Evolutionary conservation across 371 early-diverging fungal species (phyloP).

Genomic region (Polyrhizophydium stewartii): DNA sequence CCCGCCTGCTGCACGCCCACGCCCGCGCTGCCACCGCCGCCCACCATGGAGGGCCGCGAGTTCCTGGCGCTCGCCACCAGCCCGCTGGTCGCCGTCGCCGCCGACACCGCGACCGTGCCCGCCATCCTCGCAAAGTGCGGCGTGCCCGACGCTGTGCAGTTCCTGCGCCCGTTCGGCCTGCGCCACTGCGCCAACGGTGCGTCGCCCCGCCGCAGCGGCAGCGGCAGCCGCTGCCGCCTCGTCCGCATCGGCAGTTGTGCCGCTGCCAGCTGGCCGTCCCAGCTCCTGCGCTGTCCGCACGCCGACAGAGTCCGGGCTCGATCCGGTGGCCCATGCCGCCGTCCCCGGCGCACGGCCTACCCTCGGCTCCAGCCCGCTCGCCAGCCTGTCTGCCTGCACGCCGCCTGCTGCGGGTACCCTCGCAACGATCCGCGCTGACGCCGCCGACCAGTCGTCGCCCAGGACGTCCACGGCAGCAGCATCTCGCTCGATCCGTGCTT

Average conservation of each 20-base stretch:
- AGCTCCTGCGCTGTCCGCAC: too few relatives aligned
- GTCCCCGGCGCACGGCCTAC: too few relatives aligned
- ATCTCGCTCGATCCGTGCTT: conserved; percentile 59
- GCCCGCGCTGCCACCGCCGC: too few relatives aligned
- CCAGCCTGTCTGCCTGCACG: too few relatives aligned
- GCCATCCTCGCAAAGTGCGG: conserved; percentile 47
- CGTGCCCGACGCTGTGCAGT: conserved; percentile 63
- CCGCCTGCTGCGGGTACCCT: too few relatives aligned
- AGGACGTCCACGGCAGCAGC: conserved; percentile 64
- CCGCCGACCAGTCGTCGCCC: conserved; percentile 52
- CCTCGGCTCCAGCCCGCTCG: too few relatives aligned
- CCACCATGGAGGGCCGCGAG: background rate
- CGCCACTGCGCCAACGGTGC: conserved; percentile 13
- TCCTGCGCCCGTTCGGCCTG: conserved; percentile 78
- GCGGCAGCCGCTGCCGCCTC: background rate
- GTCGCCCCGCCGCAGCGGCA: background rate
- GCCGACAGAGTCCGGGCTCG: too few relatives aligned
- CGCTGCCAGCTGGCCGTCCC: background rate
- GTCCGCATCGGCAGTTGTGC: background rate
- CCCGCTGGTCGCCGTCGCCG: conserved; percentile 69
- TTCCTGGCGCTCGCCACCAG: background rate
- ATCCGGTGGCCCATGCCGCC: too few relatives aligned
- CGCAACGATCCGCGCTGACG: too few relatives aligned
- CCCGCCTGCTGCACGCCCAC: too few relatives aligned
- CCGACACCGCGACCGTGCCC: conserved; percentile 57